Evolutionary conservation across 2,329 filamentous ascomycete genomes (phyloP).

Genomic region (Metarhizium album): DNA sequence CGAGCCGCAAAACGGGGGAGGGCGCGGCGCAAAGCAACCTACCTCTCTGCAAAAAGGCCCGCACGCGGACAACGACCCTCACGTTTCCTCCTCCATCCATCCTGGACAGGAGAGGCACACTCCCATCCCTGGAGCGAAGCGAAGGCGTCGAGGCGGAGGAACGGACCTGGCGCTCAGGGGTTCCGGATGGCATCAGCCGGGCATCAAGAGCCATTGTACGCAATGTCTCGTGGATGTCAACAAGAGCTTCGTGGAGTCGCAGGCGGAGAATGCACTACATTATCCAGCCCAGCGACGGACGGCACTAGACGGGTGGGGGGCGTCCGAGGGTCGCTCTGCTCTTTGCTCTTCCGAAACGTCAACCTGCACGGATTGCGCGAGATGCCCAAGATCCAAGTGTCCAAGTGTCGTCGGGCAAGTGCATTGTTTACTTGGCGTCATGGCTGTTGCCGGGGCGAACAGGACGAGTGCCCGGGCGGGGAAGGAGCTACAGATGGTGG

Average conservation of each 20-base stretch:
- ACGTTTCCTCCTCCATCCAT: constrained; percentile 65
- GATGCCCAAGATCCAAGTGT: neutral
- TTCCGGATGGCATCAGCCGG: constrained; percentile 33
- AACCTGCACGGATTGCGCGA: neutral
- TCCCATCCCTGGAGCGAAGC: constrained; percentile 60
- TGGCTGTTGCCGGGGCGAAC: constrained; percentile 24
- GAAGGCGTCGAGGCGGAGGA: constrained; percentile 73
- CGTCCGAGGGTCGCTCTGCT: neutral
- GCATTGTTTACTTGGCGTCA: constrained; percentile 23
- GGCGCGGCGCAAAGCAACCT: no score
- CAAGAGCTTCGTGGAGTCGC: constrained; percentile 29
- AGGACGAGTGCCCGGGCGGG: neutral
- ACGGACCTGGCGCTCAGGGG: constrained; percentile 29
- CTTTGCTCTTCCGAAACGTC: neutral
- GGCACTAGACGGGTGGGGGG: neutral
- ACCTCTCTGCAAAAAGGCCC: constrained; percentile 69
- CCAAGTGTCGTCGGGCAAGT: neutral
- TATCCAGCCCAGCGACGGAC: constrained; percentile 6
- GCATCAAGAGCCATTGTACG: constrained; percentile 30
- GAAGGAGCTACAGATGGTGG: neutral
- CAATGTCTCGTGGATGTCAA: constrained; percentile 28
- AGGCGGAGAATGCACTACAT: constrained; percentile 31
- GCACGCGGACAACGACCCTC: constrained; percentile 69
- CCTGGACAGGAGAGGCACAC: constrained; percentile 43
- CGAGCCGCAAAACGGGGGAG: neutral